Evolutionary conservation across 208 protist genomes (phyloP).

Genomic region (Acanthamoeba sp.): DNA sequence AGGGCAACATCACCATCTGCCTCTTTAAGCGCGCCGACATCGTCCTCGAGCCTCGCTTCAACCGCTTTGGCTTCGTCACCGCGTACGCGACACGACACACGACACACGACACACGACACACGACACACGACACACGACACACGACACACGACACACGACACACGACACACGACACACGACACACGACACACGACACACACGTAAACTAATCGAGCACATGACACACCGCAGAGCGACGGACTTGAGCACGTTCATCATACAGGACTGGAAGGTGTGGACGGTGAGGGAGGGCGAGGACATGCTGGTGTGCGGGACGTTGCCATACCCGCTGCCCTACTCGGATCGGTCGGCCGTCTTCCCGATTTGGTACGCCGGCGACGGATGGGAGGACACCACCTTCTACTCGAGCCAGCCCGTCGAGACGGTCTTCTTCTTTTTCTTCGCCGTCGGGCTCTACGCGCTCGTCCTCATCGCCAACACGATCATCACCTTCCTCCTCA

Average conservation of each 20-base stretch:
- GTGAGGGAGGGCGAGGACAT: neutral
- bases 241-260: neutral
- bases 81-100: neutral
- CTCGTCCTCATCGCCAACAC: constrained; percentile 25
- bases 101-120: neutral
- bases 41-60: constrained; percentile 5
- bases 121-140: too few relatives aligned
- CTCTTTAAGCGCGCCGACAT: constrained; percentile 26
- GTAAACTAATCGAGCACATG: neutral
- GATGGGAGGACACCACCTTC: neutral
- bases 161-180: neutral
- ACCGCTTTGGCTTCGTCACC: neutral
- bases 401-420: constrained; percentile 9
- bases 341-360: constrained; percentile 28
- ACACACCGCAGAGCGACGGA: neutral
- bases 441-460: constrained; percentile 14
- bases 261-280: constrained; percentile 30
- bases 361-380: neutral
- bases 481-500: neutral
- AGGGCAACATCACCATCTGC: constrained; percentile 31
- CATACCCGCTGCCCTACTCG: neutral
- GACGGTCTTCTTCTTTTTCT: constrained; percentile 29
- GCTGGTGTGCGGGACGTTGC: neutral
- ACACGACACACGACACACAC: neutral
- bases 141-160: neutral